phyloP scores from a whole-genome alignment of 495 filamentous ascomycete species.

The Diplogelasinospora grovesii region DNA sequence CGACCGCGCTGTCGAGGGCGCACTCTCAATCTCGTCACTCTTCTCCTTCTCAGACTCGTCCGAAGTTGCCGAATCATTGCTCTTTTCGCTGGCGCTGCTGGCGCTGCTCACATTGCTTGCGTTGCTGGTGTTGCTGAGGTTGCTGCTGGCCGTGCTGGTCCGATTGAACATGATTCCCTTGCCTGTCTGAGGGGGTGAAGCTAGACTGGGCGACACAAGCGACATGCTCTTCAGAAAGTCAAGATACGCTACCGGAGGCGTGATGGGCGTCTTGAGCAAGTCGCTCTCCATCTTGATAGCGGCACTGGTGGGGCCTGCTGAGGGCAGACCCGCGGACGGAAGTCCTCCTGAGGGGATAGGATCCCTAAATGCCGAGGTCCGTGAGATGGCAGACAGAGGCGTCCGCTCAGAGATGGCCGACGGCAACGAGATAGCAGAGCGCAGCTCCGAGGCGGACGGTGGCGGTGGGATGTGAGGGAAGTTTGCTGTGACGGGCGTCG shows the following conservation, averaged over 20 bases:
- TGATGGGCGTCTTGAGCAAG: constrained; percentile 69
- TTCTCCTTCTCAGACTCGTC: constrained; percentile 31
- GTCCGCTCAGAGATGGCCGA: constrained; percentile 26
- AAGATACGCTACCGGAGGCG: constrained; percentile 83
- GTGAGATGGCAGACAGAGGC: constrained; percentile 25
- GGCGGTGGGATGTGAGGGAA: constrained; percentile 75
- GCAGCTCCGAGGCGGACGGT: constrained; percentile 39
- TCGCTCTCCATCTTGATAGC: constrained; percentile 27
- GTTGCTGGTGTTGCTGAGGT: constrained; percentile 19
- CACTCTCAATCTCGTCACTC: constrained; percentile 33
- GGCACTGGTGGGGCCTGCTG: constrained; percentile 26
- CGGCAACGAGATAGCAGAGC: constrained; percentile 40
- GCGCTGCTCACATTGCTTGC: constrained; percentile 20
- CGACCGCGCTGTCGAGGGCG: constrained; percentile 49
- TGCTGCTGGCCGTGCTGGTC: constrained; percentile 29
- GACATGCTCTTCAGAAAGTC: constrained; percentile 76
- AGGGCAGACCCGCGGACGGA: constrained; percentile 29
- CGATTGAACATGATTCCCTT: constrained; percentile 26
- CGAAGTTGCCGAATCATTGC: constrained; percentile 27
- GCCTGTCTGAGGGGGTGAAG: constrained; percentile 42
- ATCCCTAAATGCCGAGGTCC: constrained; percentile 27
- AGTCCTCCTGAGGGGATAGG: constrained; percentile 23
- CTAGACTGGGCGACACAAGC: constrained; percentile 51
- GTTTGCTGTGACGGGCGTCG: constrained; percentile 69
- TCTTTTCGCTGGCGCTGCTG: constrained; percentile 23